Conservation (phyloP, 345 rosid species). For the Lagerstroemia speciosa region DNA sequence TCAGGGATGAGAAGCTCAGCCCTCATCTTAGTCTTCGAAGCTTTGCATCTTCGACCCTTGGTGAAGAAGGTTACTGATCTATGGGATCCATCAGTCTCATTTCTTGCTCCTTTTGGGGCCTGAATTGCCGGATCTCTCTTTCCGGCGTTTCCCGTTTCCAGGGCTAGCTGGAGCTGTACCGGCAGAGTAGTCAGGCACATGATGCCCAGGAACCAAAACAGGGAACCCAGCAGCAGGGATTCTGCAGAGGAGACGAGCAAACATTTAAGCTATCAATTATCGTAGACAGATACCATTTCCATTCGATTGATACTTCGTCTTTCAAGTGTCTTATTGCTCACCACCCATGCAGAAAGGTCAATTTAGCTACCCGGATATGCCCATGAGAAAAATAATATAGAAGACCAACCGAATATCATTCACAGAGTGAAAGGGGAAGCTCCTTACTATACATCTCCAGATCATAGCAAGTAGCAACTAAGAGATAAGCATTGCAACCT, state of each 20-base stretch:
- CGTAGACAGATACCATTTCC: too few relatives aligned
- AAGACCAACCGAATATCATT: too few relatives aligned
- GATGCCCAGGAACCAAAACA: constrained; percentile 94
- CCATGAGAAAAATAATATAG: too few relatives aligned
- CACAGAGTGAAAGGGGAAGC: too few relatives aligned
- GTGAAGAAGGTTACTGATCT: constrained; percentile 9
- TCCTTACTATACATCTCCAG: too few relatives aligned
- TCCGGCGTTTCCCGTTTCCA: constrained; percentile 32
- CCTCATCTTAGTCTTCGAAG: constrained; percentile 60
- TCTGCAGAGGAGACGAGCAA: constrained; percentile 30
- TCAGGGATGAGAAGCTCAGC: background rate
- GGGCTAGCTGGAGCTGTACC: constrained; percentile 20
- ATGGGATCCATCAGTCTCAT: constrained; percentile 12
- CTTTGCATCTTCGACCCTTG: constrained; percentile 53
- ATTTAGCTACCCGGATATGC: too few relatives aligned
- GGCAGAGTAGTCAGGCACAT: constrained; percentile 56
- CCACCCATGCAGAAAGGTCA: too few relatives aligned
- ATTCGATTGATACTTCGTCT: too few relatives aligned
- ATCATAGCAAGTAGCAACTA: too few relatives aligned
- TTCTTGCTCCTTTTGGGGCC: constrained; percentile 55
- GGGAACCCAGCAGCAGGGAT: constrained; percentile 99
- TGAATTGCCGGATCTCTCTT: constrained; percentile 28
- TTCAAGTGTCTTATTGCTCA: too few relatives aligned
- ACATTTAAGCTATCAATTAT: too few relatives aligned
- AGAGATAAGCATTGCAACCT: too few relatives aligned